These are phyloP conservation scores for Rhynchospora tenuis DNA, from an alignment of 176 grass and related monocot genomes.

Conservation along the genomic window DNA sequence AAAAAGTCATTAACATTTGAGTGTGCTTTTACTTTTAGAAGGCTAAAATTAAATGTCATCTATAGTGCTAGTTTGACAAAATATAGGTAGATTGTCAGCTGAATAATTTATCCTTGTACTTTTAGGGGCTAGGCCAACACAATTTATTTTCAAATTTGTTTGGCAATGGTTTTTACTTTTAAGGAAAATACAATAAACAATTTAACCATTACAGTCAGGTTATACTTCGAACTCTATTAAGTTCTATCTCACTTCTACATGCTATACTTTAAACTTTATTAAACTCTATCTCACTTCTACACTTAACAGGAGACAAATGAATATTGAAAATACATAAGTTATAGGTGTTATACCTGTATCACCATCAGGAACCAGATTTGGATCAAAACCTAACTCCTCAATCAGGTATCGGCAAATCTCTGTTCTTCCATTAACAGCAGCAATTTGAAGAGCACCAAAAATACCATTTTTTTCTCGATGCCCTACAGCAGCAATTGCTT, in stretches of 20 bases:
- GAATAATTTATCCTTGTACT: not conserved
- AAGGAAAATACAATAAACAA: no score
- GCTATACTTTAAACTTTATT: not conserved
- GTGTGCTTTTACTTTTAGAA: no score
- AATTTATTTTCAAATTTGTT: not conserved
- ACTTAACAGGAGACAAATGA: not conserved
- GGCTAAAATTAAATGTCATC: no score
- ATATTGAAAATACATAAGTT: not conserved
- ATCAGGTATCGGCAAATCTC: conserved; percentile 1
- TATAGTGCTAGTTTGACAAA: no score
- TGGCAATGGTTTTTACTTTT: no score
- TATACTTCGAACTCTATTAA: not conserved
- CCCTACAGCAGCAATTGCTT: not conserved
- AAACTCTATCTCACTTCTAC: not conserved
- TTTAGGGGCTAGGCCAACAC: not conserved
- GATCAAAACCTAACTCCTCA: not conserved
- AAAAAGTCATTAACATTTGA: no score
- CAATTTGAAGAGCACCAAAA: not conserved
- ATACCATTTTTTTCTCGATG: not conserved
- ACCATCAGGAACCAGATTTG: not conserved
- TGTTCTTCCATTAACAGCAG: not conserved
- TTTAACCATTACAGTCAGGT: no score
- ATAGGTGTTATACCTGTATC: not conserved
- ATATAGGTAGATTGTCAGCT: no score
- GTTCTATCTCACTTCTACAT: not conserved